phyloP scores from a whole-genome alignment of 2,329 filamentous ascomycete genomes.

The Aureobasidium sp. region DNA sequence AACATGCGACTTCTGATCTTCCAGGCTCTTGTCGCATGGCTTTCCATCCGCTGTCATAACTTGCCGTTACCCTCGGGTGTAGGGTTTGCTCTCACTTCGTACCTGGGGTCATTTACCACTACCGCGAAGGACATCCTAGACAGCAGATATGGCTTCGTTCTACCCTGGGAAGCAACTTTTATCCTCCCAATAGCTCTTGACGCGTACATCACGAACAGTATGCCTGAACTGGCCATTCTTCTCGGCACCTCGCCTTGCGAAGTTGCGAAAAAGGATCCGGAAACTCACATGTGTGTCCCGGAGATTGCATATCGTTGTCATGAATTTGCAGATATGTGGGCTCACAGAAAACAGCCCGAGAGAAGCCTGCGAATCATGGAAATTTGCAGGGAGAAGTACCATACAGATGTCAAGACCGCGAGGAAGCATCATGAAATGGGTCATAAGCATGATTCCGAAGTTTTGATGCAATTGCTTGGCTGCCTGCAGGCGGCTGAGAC shows the following conservation, averaged over 20 bases:
- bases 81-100: neutral
- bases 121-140: neutral
- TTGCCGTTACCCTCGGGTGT: neutral
- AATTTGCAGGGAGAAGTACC: neutral
- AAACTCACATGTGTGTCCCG: neutral
- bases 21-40: conserved; percentile 1
- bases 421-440: neutral
- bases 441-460: neutral
- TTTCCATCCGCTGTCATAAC: neutral
- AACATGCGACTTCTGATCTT: neutral
- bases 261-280: neutral
- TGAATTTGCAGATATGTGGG: neutral
- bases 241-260: neutral
- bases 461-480: neutral
- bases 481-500: neutral
- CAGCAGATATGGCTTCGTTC: neutral
- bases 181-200: neutral
- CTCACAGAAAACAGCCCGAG: neutral
- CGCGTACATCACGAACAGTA: neutral
- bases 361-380: neutral
- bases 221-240: conserved; percentile 1
- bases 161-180: conserved; percentile 1
- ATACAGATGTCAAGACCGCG: neutral
- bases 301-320: neutral
- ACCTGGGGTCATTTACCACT: neutral